Percentiles rank a stretch among this genome's conserved stretches.
Evolutionary conservation across 129 eudicot species (phyloP).

Genomic region (Centella asiatica): DNA sequence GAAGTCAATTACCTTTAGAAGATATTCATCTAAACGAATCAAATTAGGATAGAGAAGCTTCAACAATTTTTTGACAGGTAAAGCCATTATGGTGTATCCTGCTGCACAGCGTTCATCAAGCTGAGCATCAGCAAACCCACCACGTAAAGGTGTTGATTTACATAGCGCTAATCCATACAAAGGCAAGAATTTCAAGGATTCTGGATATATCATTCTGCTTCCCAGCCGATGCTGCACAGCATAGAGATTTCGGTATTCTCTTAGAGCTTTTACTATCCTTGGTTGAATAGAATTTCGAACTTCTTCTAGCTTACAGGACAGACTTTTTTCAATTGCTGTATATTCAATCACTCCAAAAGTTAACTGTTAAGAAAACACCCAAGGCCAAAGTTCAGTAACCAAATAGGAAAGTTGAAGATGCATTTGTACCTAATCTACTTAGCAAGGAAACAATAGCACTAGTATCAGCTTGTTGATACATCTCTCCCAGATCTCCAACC

Average conservation of each 20-base stretch:
- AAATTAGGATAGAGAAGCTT: slow-evolving; percentile 79
- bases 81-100: slow-evolving; percentile 94
- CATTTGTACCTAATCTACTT: slow-evolving; percentile 65
- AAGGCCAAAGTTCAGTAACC: not conserved
- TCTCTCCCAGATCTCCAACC: slow-evolving; percentile 87
- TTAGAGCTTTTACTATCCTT: slow-evolving; percentile 78
- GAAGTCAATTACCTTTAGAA: slow-evolving; percentile 37
- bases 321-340: slow-evolving; percentile 88
- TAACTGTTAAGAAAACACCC: not conserved
- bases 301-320: slow-evolving; percentile 79
- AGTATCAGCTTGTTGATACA: slow-evolving; percentile 95
- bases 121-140: slow-evolving; percentile 79
- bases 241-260: slow-evolving; percentile 86
- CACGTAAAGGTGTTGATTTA: slow-evolving; percentile 82
- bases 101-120: slow-evolving; percentile 97
- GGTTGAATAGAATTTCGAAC: slow-evolving; percentile 56
- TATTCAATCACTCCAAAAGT: slow-evolving; percentile 6
- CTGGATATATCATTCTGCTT: slow-evolving; percentile 93
- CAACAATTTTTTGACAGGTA: slow-evolving; percentile 76
- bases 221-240: slow-evolving; percentile 79
- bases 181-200: slow-evolving; percentile 67
- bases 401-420: not conserved
- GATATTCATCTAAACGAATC: slow-evolving; percentile 72
- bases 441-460: slow-evolving; percentile 83
- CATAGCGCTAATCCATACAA: slow-evolving; percentile 71